These are phyloP conservation scores for Wickerhamiella hasegawae DNA, from an alignment of 805 yeast species.

Conservation along the genomic window DNA sequence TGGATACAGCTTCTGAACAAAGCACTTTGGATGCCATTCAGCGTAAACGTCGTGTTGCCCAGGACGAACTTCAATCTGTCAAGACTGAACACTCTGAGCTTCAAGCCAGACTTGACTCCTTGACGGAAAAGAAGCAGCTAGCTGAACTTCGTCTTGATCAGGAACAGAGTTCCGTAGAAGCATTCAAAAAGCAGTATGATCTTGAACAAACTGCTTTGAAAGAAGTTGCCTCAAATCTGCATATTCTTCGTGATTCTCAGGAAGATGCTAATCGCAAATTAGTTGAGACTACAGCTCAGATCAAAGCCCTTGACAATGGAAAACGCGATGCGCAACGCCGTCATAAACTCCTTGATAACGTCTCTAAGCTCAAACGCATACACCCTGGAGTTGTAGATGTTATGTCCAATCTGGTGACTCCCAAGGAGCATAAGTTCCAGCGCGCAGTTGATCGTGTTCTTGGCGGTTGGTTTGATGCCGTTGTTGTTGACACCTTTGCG, in stretches of 20 bases:
- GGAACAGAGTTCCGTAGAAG: slow-evolving; percentile 4
- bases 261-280: slow-evolving; percentile 38
- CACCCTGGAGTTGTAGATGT: slow-evolving; percentile 77
- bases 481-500: slow-evolving; percentile 58
- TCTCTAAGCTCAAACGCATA: slow-evolving; percentile 48
- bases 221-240: slow-evolving; percentile 22
- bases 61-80: slow-evolving; percentile 4
- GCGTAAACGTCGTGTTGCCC: slow-evolving; percentile 4
- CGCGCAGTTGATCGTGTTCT: slow-evolving; percentile 31
- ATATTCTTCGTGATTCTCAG: neutral
- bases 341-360: slow-evolving; percentile 53
- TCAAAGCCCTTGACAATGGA: slow-evolving; percentile 61
- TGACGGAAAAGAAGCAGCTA: slow-evolving; percentile 1
- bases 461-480: slow-evolving; percentile 67
- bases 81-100: slow-evolving; percentile 2
- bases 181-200: neutral
- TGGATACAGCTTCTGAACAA: slow-evolving; percentile 6
- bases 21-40: slow-evolving; percentile 10
- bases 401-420: slow-evolving; percentile 63
- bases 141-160: neutral
- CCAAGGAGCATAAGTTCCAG: slow-evolving; percentile 25
- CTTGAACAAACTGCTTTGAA: neutral
- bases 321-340: slow-evolving; percentile 66
- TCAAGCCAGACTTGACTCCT: neutral
- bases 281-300: slow-evolving; percentile 38